These are phyloP conservation scores for Royoungia palumana DNA, from an alignment of 768 basidiomycete species.

Conservation along the genomic window DNA sequence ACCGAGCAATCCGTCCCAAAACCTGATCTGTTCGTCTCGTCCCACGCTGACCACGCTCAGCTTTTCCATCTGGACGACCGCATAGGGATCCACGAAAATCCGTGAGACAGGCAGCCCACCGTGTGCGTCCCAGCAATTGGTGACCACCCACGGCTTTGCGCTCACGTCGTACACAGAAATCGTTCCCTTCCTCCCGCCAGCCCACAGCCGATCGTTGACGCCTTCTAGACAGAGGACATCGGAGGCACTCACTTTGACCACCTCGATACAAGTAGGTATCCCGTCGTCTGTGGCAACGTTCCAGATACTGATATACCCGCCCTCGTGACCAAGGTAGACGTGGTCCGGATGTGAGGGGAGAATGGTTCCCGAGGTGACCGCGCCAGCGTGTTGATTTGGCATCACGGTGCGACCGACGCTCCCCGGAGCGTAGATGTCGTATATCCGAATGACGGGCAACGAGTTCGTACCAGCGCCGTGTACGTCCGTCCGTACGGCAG, in stretches of 20 bases:
- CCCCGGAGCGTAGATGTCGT: conserved; percentile 67
- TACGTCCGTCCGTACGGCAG: conserved; percentile 56
- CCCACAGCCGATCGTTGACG: conserved; percentile 83
- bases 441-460: conserved; percentile 75
- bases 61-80: conserved; percentile 64
- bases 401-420: conserved; percentile 51
- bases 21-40: conserved; percentile 63
- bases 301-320: conserved; percentile 89
- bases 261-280: conserved; percentile 63
- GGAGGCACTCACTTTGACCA: conserved; percentile 75
- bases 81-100: conserved; percentile 68
- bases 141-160: conserved; percentile 76
- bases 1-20: conserved; percentile 90
- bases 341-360: conserved; percentile 62
- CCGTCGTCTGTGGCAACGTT: conserved; percentile 48
- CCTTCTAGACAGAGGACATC: conserved; percentile 84
- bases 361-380: conserved; percentile 77
- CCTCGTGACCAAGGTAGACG: conserved; percentile 90
- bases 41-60: conserved; percentile 75
- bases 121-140: conserved; percentile 88
- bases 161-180: conserved; percentile 79
- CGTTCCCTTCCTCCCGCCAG: conserved; percentile 76
- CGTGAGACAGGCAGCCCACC: conserved; percentile 57
- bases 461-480: conserved; percentile 42
- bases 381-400: conserved; percentile 71